Conservation (phyloP, 371 early-diverging fungal species). For the Actinomucor elegans region DNA sequence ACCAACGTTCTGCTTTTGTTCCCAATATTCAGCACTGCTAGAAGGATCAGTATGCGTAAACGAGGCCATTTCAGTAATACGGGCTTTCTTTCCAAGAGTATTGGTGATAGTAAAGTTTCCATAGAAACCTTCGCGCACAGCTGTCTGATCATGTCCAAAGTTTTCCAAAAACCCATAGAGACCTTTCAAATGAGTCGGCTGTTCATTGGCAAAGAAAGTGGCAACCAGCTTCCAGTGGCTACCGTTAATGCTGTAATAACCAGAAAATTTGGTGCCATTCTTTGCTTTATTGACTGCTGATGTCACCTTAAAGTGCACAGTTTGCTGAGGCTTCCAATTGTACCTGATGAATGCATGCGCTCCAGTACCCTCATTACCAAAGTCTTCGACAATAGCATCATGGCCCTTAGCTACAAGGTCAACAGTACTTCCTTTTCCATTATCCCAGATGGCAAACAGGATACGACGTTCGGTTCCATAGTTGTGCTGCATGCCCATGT, state of each 20-base stretch:
- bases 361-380: constrained; percentile 26
- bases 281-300: neutral
- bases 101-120: constrained; percentile 12
- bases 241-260: constrained; percentile 7
- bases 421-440: constrained; percentile 17
- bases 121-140: constrained; percentile 9
- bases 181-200: neutral
- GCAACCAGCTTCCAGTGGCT: constrained; percentile 13
- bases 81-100: neutral
- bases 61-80: neutral
- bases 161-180: constrained; percentile 18
- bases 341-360: constrained; percentile 6
- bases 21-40: neutral
- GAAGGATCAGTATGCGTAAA: constrained; percentile 4
- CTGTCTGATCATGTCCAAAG: constrained; percentile 2
- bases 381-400: constrained; percentile 1
- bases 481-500: constrained; percentile 23
- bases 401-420: neutral
- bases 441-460: constrained; percentile 19
- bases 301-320: constrained; percentile 12
- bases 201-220: constrained; percentile 4
- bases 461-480: constrained; percentile 10
- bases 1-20: neutral
- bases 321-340: constrained; percentile 7
- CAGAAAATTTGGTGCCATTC: neutral